phyloP scores from a whole-genome alignment of 192 early-diverging fungal genomes.

The Linnemannia hyalina region DNA sequence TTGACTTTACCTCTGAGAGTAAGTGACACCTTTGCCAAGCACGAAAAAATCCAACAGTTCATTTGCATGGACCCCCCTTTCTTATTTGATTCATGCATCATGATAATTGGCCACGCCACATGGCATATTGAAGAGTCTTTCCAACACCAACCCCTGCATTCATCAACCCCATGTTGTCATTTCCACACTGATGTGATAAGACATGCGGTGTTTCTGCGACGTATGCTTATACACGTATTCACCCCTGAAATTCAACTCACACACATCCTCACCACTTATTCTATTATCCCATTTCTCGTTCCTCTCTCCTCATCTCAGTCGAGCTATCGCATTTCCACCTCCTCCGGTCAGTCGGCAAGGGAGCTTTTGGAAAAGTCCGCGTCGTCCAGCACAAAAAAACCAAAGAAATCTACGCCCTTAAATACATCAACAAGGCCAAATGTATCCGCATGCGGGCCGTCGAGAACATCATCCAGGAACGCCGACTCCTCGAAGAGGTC shows the following conservation, averaged over 20 bases:
- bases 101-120: neutral
- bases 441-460: slow-evolving; percentile 90
- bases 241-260: neutral
- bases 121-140: no score
- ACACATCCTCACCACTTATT: neutral
- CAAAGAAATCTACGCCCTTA: slow-evolving; percentile 87
- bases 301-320: slow-evolving; percentile 53
- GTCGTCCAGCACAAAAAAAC: slow-evolving; percentile 91
- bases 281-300: neutral
- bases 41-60: neutral
- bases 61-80: neutral
- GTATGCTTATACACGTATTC: no score
- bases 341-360: slow-evolving; percentile 91
- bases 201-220: no score
- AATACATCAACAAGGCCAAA: slow-evolving; percentile 95
- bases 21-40: neutral
- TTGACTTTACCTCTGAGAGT: slow-evolving; percentile 83
- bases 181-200: no score
- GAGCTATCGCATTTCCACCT: slow-evolving; percentile 93
- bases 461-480: slow-evolving; percentile 92
- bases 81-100: neutral
- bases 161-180: no score
- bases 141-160: no score
- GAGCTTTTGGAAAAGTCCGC: slow-evolving; percentile 96
- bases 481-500: slow-evolving; percentile 88